Evolutionary conservation across 2,329 filamentous ascomycete genomes (phyloP).

Genomic region (Alternaria arborescens): DNA sequence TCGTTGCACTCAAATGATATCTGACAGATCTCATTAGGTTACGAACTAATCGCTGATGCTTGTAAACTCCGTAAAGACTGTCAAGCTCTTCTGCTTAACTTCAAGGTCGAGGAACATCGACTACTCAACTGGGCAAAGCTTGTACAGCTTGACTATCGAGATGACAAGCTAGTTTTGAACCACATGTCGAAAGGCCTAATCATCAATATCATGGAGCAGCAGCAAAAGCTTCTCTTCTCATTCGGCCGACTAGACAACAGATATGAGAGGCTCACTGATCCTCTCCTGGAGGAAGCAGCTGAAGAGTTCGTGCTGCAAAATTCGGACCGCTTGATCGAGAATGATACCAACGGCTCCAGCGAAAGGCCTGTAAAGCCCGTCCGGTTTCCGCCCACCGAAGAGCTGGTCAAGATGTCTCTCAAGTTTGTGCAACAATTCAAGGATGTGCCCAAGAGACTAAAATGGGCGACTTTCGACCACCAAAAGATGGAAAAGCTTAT

Average conservation of each 20-base stretch:
- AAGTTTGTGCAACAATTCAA: slow-evolving; percentile 38
- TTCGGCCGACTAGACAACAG: slow-evolving; percentile 46
- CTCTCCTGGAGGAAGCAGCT: slow-evolving; percentile 37
- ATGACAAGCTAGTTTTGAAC: slow-evolving; percentile 44
- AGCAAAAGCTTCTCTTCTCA: slow-evolving; percentile 40
- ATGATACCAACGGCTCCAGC: slow-evolving; percentile 10
- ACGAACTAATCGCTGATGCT: slow-evolving; percentile 51
- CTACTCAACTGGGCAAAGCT: slow-evolving; percentile 51
- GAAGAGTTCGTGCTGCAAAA: slow-evolving; percentile 27
- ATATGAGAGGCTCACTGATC: slow-evolving; percentile 41
- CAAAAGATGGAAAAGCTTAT: slow-evolving; percentile 46
- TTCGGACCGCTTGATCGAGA: slow-evolving; percentile 22
- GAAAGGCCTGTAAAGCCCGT: slow-evolving; percentile 31
- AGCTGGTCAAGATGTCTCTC: slow-evolving; percentile 41
- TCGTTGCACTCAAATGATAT: not conserved
- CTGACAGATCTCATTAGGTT: slow-evolving; percentile 33
- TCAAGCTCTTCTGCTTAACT: slow-evolving; percentile 47
- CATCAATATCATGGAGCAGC: slow-evolving; percentile 48
- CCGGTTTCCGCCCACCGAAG: slow-evolving; percentile 43
- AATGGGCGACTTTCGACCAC: slow-evolving; percentile 45
- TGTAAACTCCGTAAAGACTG: slow-evolving; percentile 42
- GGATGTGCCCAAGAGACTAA: slow-evolving; percentile 36
- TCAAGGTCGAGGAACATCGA: slow-evolving; percentile 51
- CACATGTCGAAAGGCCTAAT: slow-evolving; percentile 45
- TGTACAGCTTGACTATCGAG: slow-evolving; percentile 43